These are phyloP conservation scores for Annulohypoxylon truncatum DNA, from an alignment of 2,329 filamentous ascomycete species.

Conservation along the genomic window DNA sequence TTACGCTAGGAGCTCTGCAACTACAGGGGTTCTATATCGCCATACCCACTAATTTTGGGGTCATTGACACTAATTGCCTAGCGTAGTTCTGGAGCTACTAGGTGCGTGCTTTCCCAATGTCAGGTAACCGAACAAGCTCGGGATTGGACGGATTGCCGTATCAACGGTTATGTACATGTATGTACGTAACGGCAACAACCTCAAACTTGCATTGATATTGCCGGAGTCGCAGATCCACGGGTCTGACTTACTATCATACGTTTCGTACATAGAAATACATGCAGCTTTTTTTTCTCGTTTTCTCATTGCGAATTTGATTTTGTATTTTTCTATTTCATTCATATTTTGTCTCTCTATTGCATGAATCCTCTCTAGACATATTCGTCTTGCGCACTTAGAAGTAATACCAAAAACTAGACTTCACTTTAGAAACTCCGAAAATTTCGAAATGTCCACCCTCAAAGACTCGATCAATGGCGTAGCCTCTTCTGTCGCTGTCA, in stretches of 20 bases:
- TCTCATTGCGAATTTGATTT: slow-evolving; percentile 8
- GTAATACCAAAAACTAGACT: slow-evolving; percentile 4
- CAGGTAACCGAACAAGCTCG: background rate
- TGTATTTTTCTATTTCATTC: background rate
- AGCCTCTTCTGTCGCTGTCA: slow-evolving; percentile 68
- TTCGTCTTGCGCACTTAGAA: slow-evolving; percentile 1
- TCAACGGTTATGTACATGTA: slow-evolving; percentile 9
- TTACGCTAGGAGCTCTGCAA: slow-evolving; percentile 19
- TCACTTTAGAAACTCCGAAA: slow-evolving; percentile 8
- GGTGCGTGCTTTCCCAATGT: background rate
- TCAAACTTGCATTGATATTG: slow-evolving; percentile 33
- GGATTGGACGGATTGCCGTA: slow-evolving; percentile 3
- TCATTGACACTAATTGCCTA: slow-evolving; percentile 23
- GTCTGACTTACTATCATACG: slow-evolving; percentile 32
- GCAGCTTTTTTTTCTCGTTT: slow-evolving; percentile 18
- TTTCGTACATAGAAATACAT: slow-evolving; percentile 21
- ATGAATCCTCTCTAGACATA: slow-evolving; percentile 6
- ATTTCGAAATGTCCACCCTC: slow-evolving; percentile 55
- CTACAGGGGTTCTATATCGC: slow-evolving; percentile 30
- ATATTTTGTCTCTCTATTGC: slow-evolving; percentile 1
- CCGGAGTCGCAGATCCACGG: slow-evolving; percentile 30
- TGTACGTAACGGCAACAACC: slow-evolving; percentile 17
- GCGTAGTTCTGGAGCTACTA: slow-evolving; percentile 9
- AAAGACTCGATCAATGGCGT: slow-evolving; percentile 62
- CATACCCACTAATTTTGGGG: slow-evolving; percentile 23